Evolutionary conservation across 2,329 filamentous ascomycete genomes (phyloP).

Genomic region (Pseudogymnoascus sp.): DNA sequence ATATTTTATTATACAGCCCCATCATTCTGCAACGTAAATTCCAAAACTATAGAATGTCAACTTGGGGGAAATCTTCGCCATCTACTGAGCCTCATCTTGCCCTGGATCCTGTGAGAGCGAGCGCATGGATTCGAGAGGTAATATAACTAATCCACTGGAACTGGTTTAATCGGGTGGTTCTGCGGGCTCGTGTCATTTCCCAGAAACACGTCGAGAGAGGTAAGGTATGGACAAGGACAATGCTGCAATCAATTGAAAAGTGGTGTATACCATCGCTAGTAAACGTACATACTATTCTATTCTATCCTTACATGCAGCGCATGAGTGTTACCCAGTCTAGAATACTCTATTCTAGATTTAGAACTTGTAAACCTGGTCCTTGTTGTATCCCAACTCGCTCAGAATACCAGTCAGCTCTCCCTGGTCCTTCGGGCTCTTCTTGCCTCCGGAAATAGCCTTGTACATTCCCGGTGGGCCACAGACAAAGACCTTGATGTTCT

Average conservation of each 20-base stretch:
- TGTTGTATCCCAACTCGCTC: constrained; percentile 72
- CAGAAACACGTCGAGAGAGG: not conserved
- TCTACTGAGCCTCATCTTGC: too few species aligned
- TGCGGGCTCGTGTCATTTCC: not conserved
- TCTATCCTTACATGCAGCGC: not conserved
- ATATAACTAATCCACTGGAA: not conserved
- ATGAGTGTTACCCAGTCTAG: not conserved
- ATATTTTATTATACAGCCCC: not conserved
- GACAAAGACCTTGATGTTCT: constrained; percentile 93
- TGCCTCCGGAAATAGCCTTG: constrained; percentile 82
- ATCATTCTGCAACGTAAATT: not conserved
- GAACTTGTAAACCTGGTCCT: constrained; percentile 97
- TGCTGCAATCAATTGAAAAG: not conserved
- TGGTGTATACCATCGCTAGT: not conserved
- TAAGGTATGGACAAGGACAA: not conserved
- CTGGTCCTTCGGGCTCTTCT: constrained; percentile 90
- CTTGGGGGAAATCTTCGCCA: not conserved
- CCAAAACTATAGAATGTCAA: not conserved
- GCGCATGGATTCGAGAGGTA: not conserved
- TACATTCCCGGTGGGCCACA: constrained; percentile 90
- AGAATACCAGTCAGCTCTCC: constrained; percentile 74
- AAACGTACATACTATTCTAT: constrained; percentile 1
- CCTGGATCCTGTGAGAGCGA: too few species aligned
- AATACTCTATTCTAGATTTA: constrained; percentile 33
- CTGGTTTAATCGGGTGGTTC: not conserved